Percentiles rank a stretch among this genome's conserved stretches.
These are phyloP conservation scores for Boletellus ananas DNA, from an alignment of 768 basidiomycete species.

Conservation along the genomic window DNA sequence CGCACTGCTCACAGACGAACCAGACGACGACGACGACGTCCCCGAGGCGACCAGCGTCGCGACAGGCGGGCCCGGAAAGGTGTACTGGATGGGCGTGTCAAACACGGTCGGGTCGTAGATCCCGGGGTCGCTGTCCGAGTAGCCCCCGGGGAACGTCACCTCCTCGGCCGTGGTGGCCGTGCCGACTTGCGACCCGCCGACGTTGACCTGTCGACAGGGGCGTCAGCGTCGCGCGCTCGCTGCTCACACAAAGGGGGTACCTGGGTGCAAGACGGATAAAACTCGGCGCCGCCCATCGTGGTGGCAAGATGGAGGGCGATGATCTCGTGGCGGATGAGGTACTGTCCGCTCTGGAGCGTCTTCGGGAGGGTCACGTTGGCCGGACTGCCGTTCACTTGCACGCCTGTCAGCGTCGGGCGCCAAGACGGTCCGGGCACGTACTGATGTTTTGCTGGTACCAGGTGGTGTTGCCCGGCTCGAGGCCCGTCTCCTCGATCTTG, in stretches of 20 bases:
- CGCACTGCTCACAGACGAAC: conserved; percentile 5
- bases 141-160: conserved; percentile 70
- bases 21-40: conserved; percentile 8
- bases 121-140: conserved; percentile 66
- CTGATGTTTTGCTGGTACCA: conserved; percentile 58
- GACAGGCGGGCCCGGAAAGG: conserved; percentile 52
- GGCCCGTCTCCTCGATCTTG: conserved; percentile 60
- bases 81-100: conserved; percentile 34
- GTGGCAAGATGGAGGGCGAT: conserved; percentile 69
- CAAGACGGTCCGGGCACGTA: conserved; percentile 28
- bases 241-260: too few relatives aligned
- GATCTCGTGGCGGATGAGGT: conserved; percentile 77
- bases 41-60: conserved; percentile 37
- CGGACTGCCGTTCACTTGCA: conserved; percentile 38
- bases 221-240: too few relatives aligned
- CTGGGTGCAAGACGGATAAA: conserved; percentile 71
- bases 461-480: conserved; percentile 30
- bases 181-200: conserved; percentile 54
- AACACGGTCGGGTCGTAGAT: conserved; percentile 52
- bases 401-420: neutral
- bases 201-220: conserved; percentile 47
- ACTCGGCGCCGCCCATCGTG: conserved; percentile 64
- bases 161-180: conserved; percentile 45
- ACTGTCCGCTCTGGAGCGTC: conserved; percentile 62
- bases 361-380: conserved; percentile 44